A percentile compares a stretch with the other conserved stretches of the same genome.
These are phyloP conservation scores for Sporothrix variecibatus DNA, from an alignment of 2,329 filamentous ascomycete genomes.

Conservation along the genomic window DNA sequence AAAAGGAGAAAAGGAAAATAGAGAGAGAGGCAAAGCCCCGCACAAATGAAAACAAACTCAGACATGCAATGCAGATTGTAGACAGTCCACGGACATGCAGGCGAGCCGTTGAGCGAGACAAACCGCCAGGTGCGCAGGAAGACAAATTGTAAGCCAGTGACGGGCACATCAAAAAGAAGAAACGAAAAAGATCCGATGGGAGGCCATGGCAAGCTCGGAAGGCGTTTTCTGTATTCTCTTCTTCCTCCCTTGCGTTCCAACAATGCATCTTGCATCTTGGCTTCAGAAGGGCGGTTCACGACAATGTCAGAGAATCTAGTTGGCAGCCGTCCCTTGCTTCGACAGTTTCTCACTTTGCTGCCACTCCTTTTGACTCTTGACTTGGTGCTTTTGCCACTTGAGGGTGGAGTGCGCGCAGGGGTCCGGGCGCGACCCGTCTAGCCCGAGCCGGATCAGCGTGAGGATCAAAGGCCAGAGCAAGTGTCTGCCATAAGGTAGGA, in stretches of 20 bases:
- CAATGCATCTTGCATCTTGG: background rate
- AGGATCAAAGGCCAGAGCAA: background rate
- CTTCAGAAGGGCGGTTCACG: background rate
- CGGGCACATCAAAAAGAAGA: background rate
- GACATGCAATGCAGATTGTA: background rate
- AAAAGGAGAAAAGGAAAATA: background rate
- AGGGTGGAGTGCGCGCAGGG: background rate
- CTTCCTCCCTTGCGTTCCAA: constrained; percentile 6
- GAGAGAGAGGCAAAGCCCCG: background rate
- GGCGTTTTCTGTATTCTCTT: background rate
- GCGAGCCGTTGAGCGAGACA: constrained; percentile 12
- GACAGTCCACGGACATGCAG: background rate
- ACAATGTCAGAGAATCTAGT: background rate
- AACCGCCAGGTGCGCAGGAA: background rate
- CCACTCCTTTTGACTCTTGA: background rate
- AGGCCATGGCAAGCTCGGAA: background rate
- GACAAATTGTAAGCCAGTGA: background rate
- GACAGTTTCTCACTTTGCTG: background rate
- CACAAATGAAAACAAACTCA: background rate
- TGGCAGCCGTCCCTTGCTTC: background rate
- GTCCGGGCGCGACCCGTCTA: constrained; percentile 19
- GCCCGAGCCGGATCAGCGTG: constrained; percentile 22
- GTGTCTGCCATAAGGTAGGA: background rate
- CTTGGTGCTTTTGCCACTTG: background rate
- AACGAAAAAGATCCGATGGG: background rate